These are phyloP conservation scores for Ogataea paraovalis DNA, from an alignment of 805 yeast species.

Conservation along the genomic window DNA sequence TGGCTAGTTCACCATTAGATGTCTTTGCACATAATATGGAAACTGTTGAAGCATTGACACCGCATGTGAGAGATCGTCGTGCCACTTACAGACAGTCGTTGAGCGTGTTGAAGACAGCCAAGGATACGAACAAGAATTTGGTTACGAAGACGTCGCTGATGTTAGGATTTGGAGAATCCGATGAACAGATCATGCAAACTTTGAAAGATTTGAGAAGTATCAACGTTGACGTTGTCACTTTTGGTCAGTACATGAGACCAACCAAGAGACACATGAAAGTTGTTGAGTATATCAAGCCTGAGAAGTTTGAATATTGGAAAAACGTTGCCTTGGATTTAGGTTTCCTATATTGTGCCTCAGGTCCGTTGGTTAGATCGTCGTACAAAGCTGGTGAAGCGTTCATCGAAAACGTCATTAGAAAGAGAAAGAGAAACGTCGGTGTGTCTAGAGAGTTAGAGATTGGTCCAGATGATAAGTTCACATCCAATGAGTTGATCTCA, in stretches of 20 bases:
- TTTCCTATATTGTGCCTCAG: constrained; percentile 93
- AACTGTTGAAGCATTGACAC: constrained; percentile 93
- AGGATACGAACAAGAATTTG: constrained; percentile 64
- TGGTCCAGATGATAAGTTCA: constrained; percentile 26
- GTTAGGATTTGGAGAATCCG: constrained; percentile 97
- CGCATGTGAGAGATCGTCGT: constrained; percentile 91
- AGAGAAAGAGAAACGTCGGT: constrained; percentile 51
- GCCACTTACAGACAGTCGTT: constrained; percentile 92
- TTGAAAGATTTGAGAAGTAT: constrained; percentile 70
- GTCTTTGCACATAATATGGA: constrained; percentile 97
- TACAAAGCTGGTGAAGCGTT: constrained; percentile 98
- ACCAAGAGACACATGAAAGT: constrained; percentile 98
- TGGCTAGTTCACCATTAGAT: constrained; percentile 86
- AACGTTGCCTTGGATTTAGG: constrained; percentile 83
- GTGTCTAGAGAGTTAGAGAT: constrained; percentile 30
- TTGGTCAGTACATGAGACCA: constrained; percentile 99
- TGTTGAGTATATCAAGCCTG: constrained; percentile 91
- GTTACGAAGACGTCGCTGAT: constrained; percentile 91
- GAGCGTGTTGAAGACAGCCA: constrained; percentile 75
- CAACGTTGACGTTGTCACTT: constrained; percentile 90
- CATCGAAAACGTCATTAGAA: constrained; percentile 86
- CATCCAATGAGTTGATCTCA: constrained; percentile 21
- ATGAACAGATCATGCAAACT: constrained; percentile 78
- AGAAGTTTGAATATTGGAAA: constrained; percentile 91
- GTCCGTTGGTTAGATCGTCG: constrained; percentile 93